A percentile compares a stretch with the other conserved stretches of the same genome.
phyloP scores from a whole-genome alignment of 2,329 filamentous ascomycete genomes.

The Biscogniauxia mediterranea region DNA sequence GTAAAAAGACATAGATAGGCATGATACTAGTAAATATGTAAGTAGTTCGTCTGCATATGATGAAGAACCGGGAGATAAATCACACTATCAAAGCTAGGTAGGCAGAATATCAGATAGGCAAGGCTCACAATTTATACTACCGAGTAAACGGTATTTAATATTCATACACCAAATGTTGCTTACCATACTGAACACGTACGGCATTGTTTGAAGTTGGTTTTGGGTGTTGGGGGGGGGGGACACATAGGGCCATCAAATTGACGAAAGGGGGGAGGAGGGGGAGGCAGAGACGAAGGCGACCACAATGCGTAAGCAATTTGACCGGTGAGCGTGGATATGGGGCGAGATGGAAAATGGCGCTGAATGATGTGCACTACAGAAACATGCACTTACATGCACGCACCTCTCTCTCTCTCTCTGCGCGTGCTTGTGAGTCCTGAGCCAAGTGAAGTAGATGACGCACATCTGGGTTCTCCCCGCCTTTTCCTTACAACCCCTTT shows the following conservation, averaged over 20 bases:
- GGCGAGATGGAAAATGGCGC: slow-evolving; percentile 4
- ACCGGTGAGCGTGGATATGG: background rate
- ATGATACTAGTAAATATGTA: no score
- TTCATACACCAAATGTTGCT: background rate
- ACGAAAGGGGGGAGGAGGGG: background rate
- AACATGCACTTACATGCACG: slow-evolving; percentile 8
- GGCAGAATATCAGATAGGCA: background rate
- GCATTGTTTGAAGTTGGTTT: no score
- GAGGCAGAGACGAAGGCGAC: background rate
- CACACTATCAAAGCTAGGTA: background rate
- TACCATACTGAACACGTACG: no score
- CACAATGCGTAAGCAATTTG: background rate
- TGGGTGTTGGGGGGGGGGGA: no score
- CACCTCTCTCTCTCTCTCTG: slow-evolving; percentile 6
- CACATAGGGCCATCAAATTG: background rate
- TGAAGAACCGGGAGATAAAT: background rate
- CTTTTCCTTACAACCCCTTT: no score
- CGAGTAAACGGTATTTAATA: background rate
- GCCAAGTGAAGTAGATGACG: no score
- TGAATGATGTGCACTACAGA: slow-evolving; percentile 12
- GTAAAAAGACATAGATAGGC: no score
- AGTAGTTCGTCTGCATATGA: background rate
- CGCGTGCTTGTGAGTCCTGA: no score
- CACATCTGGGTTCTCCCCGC: no score
- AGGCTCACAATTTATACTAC: background rate